A percentile compares a stretch with the other conserved stretches of the same genome.
These are phyloP conservation scores for Cocos nucifera DNA, from an alignment of 176 grass and related monocot genomes.

Conservation along the genomic window DNA sequence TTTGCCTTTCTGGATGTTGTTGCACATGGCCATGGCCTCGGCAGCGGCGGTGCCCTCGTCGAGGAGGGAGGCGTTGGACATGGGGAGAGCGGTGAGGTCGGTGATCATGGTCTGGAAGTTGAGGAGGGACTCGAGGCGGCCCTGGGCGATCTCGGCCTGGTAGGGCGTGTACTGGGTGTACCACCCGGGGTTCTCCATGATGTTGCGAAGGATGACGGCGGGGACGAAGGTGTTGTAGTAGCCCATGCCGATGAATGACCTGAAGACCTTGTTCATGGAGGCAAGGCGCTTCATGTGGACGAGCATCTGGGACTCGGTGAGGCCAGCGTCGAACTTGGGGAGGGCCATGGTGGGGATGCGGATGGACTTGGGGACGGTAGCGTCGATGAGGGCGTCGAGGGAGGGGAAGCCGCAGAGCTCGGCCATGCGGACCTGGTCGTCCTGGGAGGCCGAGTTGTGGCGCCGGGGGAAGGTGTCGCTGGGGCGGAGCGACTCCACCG, in stretches of 20 bases:
- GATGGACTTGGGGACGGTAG: constrained; percentile 40
- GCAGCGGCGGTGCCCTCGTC: constrained; percentile 98
- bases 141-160: constrained; percentile 99
- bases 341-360: constrained; percentile 21
- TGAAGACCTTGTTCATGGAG: constrained; percentile 63
- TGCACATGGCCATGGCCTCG: constrained; percentile 99
- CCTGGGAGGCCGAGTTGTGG: constrained; percentile 82
- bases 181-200: constrained; percentile 99
- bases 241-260: constrained; percentile 97
- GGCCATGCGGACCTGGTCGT: constrained; percentile 65
- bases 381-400: constrained; percentile 72
- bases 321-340: constrained; percentile 55
- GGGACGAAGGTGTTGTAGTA: constrained; percentile 92
- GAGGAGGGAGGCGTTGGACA: constrained; percentile 94
- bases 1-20: constrained; percentile 66
- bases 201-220: constrained; percentile 64
- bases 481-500: constrained; percentile 52
- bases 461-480: constrained; percentile 84
- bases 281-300: constrained; percentile 75
- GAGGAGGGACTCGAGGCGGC: constrained; percentile 91
- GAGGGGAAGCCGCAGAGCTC: constrained; percentile 49
- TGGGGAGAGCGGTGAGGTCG: constrained; percentile 87
- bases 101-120: constrained; percentile 94
- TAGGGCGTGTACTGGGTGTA: constrained; percentile 99
- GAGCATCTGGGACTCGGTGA: constrained; percentile 89